These are phyloP conservation scores for Biancaea sappan DNA, from an alignment of 306 rosid species.

Conservation along the genomic window DNA sequence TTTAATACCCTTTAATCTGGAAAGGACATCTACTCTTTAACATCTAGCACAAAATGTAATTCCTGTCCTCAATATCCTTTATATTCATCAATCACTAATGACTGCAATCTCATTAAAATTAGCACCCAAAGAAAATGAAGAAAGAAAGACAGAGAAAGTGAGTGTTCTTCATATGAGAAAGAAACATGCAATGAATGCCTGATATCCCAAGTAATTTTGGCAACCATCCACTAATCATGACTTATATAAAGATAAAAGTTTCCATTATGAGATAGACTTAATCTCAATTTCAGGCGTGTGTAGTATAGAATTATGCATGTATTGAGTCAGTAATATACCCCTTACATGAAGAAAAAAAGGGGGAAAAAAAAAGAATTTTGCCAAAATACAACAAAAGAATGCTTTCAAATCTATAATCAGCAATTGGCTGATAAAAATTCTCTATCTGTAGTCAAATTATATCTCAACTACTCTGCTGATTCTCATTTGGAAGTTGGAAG, in stretches of 20 bases:
- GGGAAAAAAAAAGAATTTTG: neutral
- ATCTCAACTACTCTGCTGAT: conserved; percentile 26
- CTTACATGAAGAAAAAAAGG: neutral
- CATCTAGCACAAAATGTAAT: neutral
- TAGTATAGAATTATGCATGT: neutral
- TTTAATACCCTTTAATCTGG: neutral
- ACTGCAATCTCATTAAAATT: neutral
- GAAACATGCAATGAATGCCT: too few species aligned
- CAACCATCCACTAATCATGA: neutral
- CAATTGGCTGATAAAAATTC: conserved; percentile 27
- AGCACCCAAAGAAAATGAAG: neutral
- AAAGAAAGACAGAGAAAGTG: too few species aligned
- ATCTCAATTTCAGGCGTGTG: neutral
- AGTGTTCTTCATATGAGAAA: too few species aligned
- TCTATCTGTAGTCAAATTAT: conserved; percentile 16
- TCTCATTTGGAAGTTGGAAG: conserved; percentile 29
- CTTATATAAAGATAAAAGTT: neutral
- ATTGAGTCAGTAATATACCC: neutral
- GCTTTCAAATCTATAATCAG: conserved; percentile 27
- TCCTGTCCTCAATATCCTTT: neutral
- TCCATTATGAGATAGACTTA: neutral
- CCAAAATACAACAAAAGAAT: conserved; percentile 1
- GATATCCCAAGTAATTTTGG: neutral
- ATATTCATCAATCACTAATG: neutral
- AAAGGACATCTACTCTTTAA: neutral